phyloP scores from a whole-genome alignment of 257 asterid species.

The Solanum bukasovii region DNA sequence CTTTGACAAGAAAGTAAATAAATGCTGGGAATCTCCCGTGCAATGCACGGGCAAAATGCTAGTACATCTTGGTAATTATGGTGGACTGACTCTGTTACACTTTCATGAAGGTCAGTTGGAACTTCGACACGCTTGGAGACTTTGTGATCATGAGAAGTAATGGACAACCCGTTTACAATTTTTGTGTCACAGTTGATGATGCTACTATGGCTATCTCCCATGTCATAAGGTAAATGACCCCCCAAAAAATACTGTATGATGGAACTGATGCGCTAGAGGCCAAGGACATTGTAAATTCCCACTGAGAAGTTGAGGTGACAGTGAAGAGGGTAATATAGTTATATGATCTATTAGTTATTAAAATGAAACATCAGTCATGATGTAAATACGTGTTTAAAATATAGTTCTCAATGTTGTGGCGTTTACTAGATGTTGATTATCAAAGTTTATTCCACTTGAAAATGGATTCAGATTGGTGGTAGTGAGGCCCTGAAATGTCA shows the following conservation, averaged over 20 bases:
- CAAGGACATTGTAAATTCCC: background rate
- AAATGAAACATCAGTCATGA: background rate
- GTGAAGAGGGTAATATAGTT: background rate
- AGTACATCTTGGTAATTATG: background rate
- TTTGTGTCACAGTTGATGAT: conserved; percentile 95
- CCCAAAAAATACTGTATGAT: background rate
- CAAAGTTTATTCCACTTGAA: background rate
- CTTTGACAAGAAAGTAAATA: background rate
- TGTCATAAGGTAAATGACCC: conserved; percentile 61
- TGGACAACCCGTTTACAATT: conserved; percentile 97
- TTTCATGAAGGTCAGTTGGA: conserved; percentile 82
- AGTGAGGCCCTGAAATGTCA: background rate
- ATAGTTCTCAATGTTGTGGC: background rate
- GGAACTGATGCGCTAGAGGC: background rate
- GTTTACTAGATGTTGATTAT: background rate
- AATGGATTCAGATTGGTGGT: background rate
- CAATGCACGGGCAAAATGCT: background rate
- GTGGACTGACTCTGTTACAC: conserved; percentile 33
- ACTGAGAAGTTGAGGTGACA: background rate
- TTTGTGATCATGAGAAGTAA: conserved; percentile 98
- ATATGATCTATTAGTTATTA: background rate
- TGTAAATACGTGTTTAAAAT: background rate
- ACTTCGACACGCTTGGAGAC: conserved; percentile 88
- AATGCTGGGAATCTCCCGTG: background rate
- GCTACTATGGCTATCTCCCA: conserved; percentile 97